Evolutionary conservation across 31 red algal genomes (phyloP).

Genomic region (Odonthalia washingtoniensis): DNA sequence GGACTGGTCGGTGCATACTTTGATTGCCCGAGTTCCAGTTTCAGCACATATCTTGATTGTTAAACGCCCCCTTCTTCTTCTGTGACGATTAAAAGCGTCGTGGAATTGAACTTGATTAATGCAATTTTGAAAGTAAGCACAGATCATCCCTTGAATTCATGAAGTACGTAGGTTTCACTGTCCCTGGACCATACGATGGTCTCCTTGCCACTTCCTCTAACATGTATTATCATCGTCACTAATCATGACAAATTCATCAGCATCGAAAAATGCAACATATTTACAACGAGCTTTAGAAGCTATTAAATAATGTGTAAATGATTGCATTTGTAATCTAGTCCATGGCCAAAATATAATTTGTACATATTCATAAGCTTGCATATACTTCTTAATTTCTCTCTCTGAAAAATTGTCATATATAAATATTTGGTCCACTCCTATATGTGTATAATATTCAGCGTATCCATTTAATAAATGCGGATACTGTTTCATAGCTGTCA

Average conservation of each 20-base stretch:
- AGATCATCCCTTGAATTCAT: too few relatives aligned
- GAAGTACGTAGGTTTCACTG: too few relatives aligned
- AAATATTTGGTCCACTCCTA: conserved; percentile 65
- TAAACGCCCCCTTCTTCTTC: too few relatives aligned
- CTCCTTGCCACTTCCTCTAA: too few relatives aligned
- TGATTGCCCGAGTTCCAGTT: too few relatives aligned
- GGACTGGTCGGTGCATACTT: too few relatives aligned
- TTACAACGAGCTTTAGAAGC: conserved; percentile 50
- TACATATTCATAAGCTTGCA: conserved; percentile 13
- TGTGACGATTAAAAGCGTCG: too few relatives aligned
- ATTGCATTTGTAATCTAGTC: conserved; percentile 61
- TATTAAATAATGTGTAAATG: conserved; percentile 46
- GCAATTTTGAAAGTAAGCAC: too few relatives aligned
- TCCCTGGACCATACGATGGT: too few relatives aligned
- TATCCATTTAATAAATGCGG: conserved; percentile 44
- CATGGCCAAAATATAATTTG: conserved; percentile 66
- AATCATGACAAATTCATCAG: conserved; percentile 60
- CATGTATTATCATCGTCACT: too few relatives aligned
- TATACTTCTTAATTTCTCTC: background rate
- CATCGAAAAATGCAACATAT: conserved; percentile 63
- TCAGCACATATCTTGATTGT: too few relatives aligned
- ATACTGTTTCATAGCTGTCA: conserved; percentile 57
- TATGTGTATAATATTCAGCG: conserved; percentile 55
- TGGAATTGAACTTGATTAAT: too few relatives aligned
- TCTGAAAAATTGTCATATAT: conserved; percentile 67